Evolutionary conservation across 768 basidiomycete genomes (phyloP).

Genomic region (Mycena albidolilacea): DNA sequence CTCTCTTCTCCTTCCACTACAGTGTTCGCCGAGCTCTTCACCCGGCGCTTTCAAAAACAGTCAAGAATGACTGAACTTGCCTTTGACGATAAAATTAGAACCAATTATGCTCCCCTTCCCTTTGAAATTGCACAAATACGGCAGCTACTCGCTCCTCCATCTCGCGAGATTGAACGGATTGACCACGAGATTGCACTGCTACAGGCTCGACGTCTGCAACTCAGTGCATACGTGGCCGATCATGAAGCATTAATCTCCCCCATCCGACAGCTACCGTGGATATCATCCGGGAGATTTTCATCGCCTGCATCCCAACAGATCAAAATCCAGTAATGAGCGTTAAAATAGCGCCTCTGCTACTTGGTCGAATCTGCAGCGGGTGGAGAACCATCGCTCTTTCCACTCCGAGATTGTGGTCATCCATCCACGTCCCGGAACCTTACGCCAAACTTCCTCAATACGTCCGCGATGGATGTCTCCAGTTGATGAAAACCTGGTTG

Average conservation of each 20-base stretch:
- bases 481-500: constrained; percentile 13
- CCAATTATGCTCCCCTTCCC: constrained; percentile 4
- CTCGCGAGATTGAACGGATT: constrained; percentile 2
- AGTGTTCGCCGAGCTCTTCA: too few species aligned
- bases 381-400: constrained; percentile 45
- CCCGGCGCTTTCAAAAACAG: too few species aligned
- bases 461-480: neutral
- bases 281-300: constrained; percentile 20
- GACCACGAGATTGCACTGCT: constrained; percentile 7
- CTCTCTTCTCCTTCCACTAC: too few species aligned
- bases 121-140: neutral
- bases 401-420: constrained; percentile 48
- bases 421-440: constrained; percentile 29
- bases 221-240: neutral
- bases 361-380: constrained; percentile 47
- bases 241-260: constrained; percentile 21
- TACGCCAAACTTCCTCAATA: neutral
- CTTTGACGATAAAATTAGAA: neutral
- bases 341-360: constrained; percentile 44
- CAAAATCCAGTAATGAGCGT: constrained; percentile 32
- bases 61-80: too few species aligned
- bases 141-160: neutral
- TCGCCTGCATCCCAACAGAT: constrained; percentile 31
- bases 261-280: constrained; percentile 4
- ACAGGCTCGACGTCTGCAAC: neutral